Conservation (phyloP, 2,329 filamentous ascomycete genomes). For the Penicillium sumatraense region DNA sequence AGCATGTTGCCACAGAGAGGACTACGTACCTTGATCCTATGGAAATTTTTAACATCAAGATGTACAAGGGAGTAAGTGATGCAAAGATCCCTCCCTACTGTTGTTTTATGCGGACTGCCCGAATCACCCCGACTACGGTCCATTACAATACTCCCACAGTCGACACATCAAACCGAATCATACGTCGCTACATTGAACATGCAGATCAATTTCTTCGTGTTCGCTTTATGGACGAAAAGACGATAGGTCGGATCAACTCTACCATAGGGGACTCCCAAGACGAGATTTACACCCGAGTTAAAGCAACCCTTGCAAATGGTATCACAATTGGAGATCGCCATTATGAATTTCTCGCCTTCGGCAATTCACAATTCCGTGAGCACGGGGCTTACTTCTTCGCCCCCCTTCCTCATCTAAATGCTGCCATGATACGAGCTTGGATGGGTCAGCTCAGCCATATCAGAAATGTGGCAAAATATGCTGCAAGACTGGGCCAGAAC, state of each 20-base stretch:
- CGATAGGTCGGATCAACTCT: conserved; percentile 64
- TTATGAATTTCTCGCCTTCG: conserved; percentile 91
- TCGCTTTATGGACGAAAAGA: conserved; percentile 83
- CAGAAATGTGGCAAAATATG: conserved; percentile 82
- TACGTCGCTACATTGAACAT: conserved; percentile 70
- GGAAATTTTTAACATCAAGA: conserved; percentile 66
- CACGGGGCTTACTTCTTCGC: conserved; percentile 93
- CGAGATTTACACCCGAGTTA: conserved; percentile 74
- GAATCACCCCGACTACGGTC: conserved; percentile 82
- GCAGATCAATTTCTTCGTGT: conserved; percentile 85
- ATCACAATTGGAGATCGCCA: conserved; percentile 80
- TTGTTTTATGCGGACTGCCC: conserved; percentile 73
- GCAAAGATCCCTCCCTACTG: conserved; percentile 72
- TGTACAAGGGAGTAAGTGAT: conserved; percentile 52
- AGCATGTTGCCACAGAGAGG: conserved; percentile 71
- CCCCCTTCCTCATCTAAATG: conserved; percentile 67
- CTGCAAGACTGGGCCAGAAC: conserved; percentile 87
- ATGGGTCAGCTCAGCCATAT: conserved; percentile 89
- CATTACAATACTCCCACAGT: conserved; percentile 76
- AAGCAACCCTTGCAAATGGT: conserved; percentile 73
- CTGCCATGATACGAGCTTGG: conserved; percentile 77
- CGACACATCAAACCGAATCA: conserved; percentile 85
- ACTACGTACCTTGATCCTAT: conserved; percentile 70
- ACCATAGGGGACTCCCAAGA: conserved; percentile 63
- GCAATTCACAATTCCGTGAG: conserved; percentile 92